Conservation (phyloP, 2,329 filamentous ascomycete genomes). For the Meredithiella fracta region DNA sequence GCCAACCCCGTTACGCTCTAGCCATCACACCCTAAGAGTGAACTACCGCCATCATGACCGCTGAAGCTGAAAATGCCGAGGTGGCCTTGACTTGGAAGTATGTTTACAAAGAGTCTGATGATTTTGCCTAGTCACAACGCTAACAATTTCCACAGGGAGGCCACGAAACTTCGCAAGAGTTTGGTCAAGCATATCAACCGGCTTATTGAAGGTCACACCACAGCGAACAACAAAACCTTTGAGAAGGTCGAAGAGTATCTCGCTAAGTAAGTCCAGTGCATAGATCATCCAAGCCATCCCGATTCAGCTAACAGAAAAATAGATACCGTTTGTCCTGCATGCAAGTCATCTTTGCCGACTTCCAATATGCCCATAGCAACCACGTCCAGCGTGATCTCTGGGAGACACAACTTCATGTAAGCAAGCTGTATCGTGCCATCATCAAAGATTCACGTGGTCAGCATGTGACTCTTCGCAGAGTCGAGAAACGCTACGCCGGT, state of each 20-base stretch:
- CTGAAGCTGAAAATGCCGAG: conserved; percentile 11
- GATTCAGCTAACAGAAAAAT: neutral
- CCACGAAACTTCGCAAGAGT: conserved; percentile 28
- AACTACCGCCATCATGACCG: conserved; percentile 5
- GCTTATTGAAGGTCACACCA: conserved; percentile 23
- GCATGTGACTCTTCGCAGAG: conserved; percentile 50
- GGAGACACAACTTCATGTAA: conserved; percentile 62
- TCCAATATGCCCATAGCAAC: conserved; percentile 44
- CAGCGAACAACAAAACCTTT: conserved; percentile 26
- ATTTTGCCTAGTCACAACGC: neutral
- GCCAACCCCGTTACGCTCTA: neutral
- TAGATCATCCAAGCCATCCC: neutral
- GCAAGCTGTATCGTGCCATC: conserved; percentile 43
- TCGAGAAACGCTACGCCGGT: conserved; percentile 63
- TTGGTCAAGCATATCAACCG: conserved; percentile 29
- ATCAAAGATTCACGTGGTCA: conserved; percentile 14
- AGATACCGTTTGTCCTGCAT: conserved; percentile 48
- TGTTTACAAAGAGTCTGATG: neutral
- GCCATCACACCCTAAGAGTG: neutral
- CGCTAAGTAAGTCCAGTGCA: conserved; percentile 24
- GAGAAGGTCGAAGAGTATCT: conserved; percentile 28
- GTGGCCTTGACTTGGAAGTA: conserved; percentile 15
- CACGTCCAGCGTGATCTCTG: conserved; percentile 59
- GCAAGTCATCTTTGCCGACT: conserved; percentile 54
- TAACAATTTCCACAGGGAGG: conserved; percentile 21